These are phyloP conservation scores for Aureobasidium sp. DNA, from an alignment of 2,329 filamentous ascomycete genomes.

Conservation along the genomic window DNA sequence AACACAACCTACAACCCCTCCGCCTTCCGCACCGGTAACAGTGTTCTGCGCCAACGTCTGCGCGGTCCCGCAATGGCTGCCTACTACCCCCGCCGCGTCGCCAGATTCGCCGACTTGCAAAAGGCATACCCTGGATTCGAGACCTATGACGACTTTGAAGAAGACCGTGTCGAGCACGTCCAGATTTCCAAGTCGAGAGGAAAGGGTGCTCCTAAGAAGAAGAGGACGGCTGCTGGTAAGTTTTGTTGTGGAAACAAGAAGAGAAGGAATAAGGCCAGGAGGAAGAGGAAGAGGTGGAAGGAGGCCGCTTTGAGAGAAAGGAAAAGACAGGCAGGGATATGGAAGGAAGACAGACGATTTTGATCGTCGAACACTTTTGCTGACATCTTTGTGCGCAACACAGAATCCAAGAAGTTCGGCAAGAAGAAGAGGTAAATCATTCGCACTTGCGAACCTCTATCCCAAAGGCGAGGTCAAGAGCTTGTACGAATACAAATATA, in stretches of 20 bases:
- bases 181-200: constrained; percentile 58
- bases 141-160: constrained; percentile 66
- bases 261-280: neutral
- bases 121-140: constrained; percentile 59
- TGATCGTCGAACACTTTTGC: neutral
- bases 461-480: neutral
- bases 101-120: constrained; percentile 65
- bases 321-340: neutral
- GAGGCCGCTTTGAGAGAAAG: neutral
- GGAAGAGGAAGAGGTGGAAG: neutral
- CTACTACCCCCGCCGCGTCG: constrained; percentile 77
- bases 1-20: constrained; percentile 84
- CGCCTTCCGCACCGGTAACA: constrained; percentile 74
- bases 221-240: constrained; percentile 49
- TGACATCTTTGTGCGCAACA: neutral
- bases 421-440: constrained; percentile 12
- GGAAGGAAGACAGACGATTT: no score
- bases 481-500: neutral
- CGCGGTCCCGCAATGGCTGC: constrained; percentile 72
- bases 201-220: constrained; percentile 87
- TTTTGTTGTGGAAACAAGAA: neutral
- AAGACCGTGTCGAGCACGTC: constrained; percentile 69
- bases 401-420: constrained; percentile 13
- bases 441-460: neutral
- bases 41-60: constrained; percentile 80